Evolutionary conservation across 1,139 yeast genomes (phyloP).

Genomic region (Geotrichum australiense): DNA sequence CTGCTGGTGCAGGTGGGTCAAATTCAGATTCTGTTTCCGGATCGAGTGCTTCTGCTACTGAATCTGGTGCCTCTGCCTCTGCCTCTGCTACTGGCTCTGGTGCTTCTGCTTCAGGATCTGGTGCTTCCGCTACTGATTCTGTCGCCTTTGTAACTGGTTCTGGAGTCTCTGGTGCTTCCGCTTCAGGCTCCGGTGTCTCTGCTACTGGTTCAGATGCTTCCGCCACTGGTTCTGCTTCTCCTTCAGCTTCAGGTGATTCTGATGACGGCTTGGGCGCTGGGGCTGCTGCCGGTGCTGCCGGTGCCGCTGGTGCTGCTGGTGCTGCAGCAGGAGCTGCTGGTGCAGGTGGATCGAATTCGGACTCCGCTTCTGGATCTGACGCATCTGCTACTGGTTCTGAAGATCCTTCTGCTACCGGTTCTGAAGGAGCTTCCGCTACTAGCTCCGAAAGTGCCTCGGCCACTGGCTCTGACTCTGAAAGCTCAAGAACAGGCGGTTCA

Average conservation of each 20-base stretch:
- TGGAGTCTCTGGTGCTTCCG: not conserved
- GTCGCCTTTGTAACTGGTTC: too few relatives aligned
- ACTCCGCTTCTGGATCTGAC: slow-evolving; percentile 39
- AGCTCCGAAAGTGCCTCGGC: slow-evolving; percentile 4
- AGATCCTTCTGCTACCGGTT: slow-evolving; percentile 1
- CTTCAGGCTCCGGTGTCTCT: slow-evolving; percentile 1
- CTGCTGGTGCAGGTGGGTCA: not conserved
- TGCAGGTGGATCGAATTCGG: slow-evolving; percentile 44
- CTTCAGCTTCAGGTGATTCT: not conserved
- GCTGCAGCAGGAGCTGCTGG: slow-evolving; percentile 30
- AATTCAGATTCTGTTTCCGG: too few relatives aligned
- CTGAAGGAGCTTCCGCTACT: slow-evolving; percentile 10
- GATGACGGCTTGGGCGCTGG: slow-evolving; percentile 2
- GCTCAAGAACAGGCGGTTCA: not conserved
- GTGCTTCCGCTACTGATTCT: slow-evolving; percentile 4
- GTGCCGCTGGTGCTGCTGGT: slow-evolving; percentile 4
- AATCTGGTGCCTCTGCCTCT: slow-evolving; percentile 1
- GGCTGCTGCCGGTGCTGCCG: slow-evolving; percentile 1
- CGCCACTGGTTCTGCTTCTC: slow-evolving; percentile 1
- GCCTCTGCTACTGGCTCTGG: not conserved
- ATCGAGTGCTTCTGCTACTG: slow-evolving; percentile 5
- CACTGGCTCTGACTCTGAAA: not conserved
- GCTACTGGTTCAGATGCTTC: not conserved
- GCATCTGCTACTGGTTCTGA: slow-evolving; percentile 8
- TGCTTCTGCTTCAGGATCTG: not conserved